A percentile compares a stretch with the other conserved stretches of the same genome.
Conservation (phyloP, 305 asterid species). For the Rubia peregrina region DNA sequence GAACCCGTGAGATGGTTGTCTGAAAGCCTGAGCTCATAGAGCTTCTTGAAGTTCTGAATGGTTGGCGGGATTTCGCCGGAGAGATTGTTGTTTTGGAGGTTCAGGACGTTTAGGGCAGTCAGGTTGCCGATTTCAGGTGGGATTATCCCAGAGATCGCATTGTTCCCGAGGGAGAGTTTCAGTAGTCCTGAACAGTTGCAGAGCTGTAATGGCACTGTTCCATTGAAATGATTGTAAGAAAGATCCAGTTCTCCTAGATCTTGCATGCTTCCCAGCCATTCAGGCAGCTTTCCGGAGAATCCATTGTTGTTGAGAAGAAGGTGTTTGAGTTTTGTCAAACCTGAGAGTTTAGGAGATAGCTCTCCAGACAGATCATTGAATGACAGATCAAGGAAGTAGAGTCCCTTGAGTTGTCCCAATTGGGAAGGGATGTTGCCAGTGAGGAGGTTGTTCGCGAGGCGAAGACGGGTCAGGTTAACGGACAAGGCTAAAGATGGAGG, state of each 20-base stretch:
- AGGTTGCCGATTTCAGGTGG: conserved; percentile 76
- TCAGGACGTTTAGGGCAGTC: conserved; percentile 51
- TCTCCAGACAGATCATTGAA: conserved; percentile 56
- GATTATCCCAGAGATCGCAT: conserved; percentile 52
- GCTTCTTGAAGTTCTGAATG: conserved; percentile 64
- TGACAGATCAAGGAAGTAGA: conserved; percentile 73
- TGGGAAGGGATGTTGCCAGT: conserved; percentile 52
- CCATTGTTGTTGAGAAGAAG: conserved; percentile 54
- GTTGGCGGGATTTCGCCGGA: conserved; percentile 62
- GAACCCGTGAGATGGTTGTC: conserved; percentile 52
- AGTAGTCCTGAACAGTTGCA: conserved; percentile 61
- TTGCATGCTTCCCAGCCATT: conserved; percentile 56
- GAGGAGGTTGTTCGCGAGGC: conserved; percentile 63
- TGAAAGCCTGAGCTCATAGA: conserved; percentile 71
- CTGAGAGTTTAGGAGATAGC: conserved; percentile 42
- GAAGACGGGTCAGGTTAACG: conserved; percentile 48
- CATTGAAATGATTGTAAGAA: conserved; percentile 59
- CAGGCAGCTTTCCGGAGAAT: conserved; percentile 52
- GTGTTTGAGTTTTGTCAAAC: conserved; percentile 46
- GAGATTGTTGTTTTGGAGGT: conserved; percentile 58
- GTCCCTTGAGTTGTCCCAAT: conserved; percentile 45
- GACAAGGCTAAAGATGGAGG: conserved; percentile 56
- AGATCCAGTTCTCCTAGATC: conserved; percentile 81
- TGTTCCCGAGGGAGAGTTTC: conserved; percentile 52
- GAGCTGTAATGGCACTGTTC: conserved; percentile 53